phyloP scores from a whole-genome alignment of 495 filamentous ascomycete genomes.

The Trichoderma reesei region DNA sequence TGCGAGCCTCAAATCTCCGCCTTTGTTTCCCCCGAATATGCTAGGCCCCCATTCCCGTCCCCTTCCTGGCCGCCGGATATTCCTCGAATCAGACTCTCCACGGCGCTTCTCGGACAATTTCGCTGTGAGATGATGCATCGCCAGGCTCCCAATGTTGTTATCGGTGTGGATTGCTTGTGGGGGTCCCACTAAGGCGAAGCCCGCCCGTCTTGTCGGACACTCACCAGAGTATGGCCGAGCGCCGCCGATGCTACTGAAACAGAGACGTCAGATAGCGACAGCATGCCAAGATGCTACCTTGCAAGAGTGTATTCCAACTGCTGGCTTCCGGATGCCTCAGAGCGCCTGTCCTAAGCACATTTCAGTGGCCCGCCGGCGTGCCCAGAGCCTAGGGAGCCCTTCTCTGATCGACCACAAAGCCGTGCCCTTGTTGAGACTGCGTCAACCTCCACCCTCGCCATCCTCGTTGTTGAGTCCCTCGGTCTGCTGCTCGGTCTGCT shows the following conservation, averaged over 20 bases:
- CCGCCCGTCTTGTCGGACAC: constrained; percentile 5
- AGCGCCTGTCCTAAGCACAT: background rate
- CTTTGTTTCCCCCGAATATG: constrained; percentile 5
- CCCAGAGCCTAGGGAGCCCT: background rate
- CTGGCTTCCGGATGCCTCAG: constrained; percentile 1
- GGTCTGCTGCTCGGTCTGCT: background rate
- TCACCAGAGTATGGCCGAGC: constrained; percentile 8
- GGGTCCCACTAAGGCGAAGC: constrained; percentile 9
- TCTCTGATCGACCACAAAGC: background rate
- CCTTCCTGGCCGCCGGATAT: constrained; percentile 7
- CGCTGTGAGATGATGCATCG: constrained; percentile 7
- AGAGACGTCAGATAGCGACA: constrained; percentile 7
- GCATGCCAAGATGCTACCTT: constrained; percentile 7
- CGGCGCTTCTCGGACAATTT: constrained; percentile 9
- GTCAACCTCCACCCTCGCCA: background rate
- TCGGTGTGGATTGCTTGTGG: constrained; percentile 5
- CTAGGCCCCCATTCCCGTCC: background rate
- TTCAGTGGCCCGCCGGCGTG: background rate
- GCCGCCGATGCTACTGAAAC: constrained; percentile 9
- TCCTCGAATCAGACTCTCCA: background rate
- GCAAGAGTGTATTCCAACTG: background rate
- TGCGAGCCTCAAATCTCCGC: constrained; percentile 6
- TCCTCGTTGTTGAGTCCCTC: background rate
- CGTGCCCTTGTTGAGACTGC: background rate
- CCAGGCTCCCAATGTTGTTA: constrained; percentile 5